These are phyloP conservation scores for Nigrospora oryzae DNA, from an alignment of 2,329 filamentous ascomycete genomes.

Conservation along the genomic window DNA sequence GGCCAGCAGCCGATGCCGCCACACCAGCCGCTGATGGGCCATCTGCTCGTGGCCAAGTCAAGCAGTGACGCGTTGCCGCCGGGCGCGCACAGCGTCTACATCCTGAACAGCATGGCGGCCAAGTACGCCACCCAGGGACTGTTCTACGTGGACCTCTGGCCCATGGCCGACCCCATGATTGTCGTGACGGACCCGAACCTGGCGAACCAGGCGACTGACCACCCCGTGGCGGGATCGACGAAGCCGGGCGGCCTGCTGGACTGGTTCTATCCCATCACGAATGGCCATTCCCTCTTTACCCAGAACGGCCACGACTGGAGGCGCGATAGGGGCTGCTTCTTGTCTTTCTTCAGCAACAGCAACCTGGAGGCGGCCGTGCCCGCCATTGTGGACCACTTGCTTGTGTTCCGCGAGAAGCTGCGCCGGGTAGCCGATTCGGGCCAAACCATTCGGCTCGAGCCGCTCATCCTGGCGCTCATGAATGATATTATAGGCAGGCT, in stretches of 20 bases:
- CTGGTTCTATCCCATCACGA: conserved; percentile 23
- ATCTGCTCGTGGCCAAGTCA: conserved; percentile 20
- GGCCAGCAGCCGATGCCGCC: conserved; percentile 15
- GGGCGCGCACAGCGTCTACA: conserved; percentile 15
- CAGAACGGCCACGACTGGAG: conserved; percentile 21
- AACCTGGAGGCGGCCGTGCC: conserved; percentile 21
- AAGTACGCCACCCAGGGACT: conserved; percentile 13
- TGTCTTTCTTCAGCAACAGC: conserved; percentile 21
- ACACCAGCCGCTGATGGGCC: conserved; percentile 18
- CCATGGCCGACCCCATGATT: conserved; percentile 17
- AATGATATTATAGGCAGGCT: conserved; percentile 22
- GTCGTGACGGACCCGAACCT: conserved; percentile 18
- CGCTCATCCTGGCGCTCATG: conserved; percentile 18
- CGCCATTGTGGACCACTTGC: conserved; percentile 17
- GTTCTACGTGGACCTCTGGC: conserved; percentile 21
- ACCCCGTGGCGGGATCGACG: conserved; percentile 14
- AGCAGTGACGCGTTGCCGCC: conserved; percentile 15
- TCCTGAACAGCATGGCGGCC: conserved; percentile 11
- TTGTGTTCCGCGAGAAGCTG: conserved; percentile 16
- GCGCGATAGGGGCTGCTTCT: conserved; percentile 17
- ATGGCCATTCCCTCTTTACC: conserved; percentile 21
- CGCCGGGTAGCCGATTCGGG: conserved; percentile 9
- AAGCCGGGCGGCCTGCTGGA: conserved; percentile 16
- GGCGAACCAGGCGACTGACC: conserved; percentile 18
- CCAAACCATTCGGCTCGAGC: conserved; percentile 13